phyloP scores from a whole-genome alignment of 164 flowering plant genomes.

The Houttuynia cordata region DNA sequence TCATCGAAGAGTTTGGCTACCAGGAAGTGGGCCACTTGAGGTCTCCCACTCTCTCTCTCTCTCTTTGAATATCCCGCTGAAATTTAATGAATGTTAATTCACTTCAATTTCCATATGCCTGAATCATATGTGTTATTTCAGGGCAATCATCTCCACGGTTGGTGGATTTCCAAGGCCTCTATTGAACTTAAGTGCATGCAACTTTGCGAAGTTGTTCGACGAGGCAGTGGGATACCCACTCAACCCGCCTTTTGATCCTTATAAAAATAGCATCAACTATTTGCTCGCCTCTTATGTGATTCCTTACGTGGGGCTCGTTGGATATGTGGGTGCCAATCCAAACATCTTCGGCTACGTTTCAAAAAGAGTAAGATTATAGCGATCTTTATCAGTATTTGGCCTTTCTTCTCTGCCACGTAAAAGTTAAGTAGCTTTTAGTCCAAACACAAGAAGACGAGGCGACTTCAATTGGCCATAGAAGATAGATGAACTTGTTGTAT shows the following conservation, averaged over 20 bases:
- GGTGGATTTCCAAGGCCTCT: slow-evolving; percentile 56
- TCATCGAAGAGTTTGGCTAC: slow-evolving; percentile 29
- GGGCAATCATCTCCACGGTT: slow-evolving; percentile 32
- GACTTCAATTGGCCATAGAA: too few species aligned
- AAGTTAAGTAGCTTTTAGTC: too few species aligned
- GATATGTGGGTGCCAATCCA: slow-evolving; percentile 60
- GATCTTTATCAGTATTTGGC: not conserved
- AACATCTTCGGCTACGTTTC: slow-evolving; percentile 13
- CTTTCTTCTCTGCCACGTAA: not conserved
- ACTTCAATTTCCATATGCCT: not conserved
- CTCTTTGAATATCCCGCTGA: not conserved
- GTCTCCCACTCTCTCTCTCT: slow-evolving; percentile 12
- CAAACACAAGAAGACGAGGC: too few species aligned
- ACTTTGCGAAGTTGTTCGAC: slow-evolving; percentile 30
- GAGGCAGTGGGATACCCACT: slow-evolving; percentile 32
- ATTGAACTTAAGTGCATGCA: slow-evolving; percentile 28
- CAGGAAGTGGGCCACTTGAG: slow-evolving; percentile 51
- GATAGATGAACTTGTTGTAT: too few species aligned
- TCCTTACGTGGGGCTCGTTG: slow-evolving; percentile 62
- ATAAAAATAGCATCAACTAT: slow-evolving; percentile 34
- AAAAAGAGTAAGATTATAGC: slow-evolving; percentile 18
- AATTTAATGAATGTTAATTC: not conserved
- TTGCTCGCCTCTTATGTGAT: slow-evolving; percentile 39
- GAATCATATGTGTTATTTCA: slow-evolving; percentile 5
- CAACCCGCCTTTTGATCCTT: slow-evolving; percentile 61